phyloP scores from a whole-genome alignment of 164 flowering plant species.

The Kingdonia uniflora region DNA sequence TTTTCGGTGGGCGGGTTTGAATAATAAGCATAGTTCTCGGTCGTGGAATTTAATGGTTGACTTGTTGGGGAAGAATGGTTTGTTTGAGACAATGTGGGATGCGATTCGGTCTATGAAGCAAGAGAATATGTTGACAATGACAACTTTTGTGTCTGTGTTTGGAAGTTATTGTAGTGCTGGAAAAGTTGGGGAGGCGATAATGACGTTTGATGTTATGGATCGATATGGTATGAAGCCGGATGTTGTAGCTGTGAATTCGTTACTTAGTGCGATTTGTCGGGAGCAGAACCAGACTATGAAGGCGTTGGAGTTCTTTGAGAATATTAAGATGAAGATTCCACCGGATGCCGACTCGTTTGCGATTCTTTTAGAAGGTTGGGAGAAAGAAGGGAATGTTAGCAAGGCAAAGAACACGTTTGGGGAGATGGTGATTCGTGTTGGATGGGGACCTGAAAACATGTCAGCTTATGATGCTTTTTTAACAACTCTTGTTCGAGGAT shows the following conservation, averaged over 20 bases:
- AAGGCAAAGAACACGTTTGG: conserved; percentile 63
- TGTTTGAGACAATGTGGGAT: conserved; percentile 78
- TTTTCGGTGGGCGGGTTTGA: conserved; percentile 55
- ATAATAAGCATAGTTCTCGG: conserved; percentile 23
- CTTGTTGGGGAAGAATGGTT: conserved; percentile 52
- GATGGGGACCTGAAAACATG: conserved; percentile 53
- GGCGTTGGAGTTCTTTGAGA: conserved; percentile 52
- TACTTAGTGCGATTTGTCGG: conserved; percentile 59
- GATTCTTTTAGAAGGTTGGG: conserved; percentile 69
- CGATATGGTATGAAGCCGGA: conserved; percentile 53
- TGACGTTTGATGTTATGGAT: conserved; percentile 67
- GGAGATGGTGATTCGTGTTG: conserved; percentile 63
- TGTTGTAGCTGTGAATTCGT: conserved; percentile 56
- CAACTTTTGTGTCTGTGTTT: conserved; percentile 60
- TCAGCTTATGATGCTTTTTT: conserved; percentile 59
- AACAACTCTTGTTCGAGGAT: conserved; percentile 43
- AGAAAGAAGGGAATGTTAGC: conserved; percentile 55
- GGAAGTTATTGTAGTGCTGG: conserved; percentile 50
- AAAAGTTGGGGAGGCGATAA: conserved; percentile 46
- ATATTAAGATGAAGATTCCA: conserved; percentile 36
- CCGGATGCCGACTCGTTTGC: conserved; percentile 59
- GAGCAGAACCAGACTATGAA: conserved; percentile 29
- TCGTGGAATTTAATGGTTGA: conserved; percentile 81
- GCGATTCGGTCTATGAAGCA: conserved; percentile 70
- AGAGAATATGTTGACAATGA: conserved; percentile 35